A percentile compares a stretch with the other conserved stretches of the same genome.
These are phyloP conservation scores for Termitomyces heimii DNA, from an alignment of 768 basidiomycete genomes.

Conservation along the genomic window DNA sequence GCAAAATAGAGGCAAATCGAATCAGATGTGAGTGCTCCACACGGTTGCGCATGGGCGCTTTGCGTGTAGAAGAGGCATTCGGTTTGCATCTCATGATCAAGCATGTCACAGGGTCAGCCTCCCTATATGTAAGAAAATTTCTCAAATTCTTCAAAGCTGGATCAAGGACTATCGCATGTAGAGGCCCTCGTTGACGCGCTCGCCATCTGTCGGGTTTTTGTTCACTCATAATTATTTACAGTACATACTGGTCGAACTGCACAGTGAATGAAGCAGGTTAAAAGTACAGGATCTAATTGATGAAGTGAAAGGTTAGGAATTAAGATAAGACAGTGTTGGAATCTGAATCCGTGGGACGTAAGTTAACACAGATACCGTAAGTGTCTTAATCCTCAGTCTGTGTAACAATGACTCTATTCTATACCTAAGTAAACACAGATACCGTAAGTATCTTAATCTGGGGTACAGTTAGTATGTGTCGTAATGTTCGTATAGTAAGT, in stretches of 20 bases:
- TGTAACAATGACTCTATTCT: too few species aligned
- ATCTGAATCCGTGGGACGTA: too few species aligned
- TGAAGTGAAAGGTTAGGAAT: too few species aligned
- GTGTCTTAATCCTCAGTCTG: too few species aligned
- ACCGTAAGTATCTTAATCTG: too few species aligned
- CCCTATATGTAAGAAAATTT: not conserved
- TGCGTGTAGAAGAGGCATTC: not conserved
- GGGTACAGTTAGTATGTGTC: too few species aligned
- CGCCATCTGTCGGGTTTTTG: too few species aligned
- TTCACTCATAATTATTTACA: not conserved
- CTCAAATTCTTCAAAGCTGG: too few species aligned
- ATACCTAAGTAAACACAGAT: too few species aligned
- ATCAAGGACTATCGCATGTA: not conserved
- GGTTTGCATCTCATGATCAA: not conserved
- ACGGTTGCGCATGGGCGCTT: not conserved
- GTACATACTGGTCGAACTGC: not conserved
- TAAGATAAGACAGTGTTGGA: too few species aligned
- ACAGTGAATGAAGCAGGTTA: not conserved
- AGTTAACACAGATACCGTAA: too few species aligned
- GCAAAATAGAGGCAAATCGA: not conserved
- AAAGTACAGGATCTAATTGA: not conserved
- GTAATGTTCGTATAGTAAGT: too few species aligned
- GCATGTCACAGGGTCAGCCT: not conserved
- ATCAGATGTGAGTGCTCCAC: not conserved
- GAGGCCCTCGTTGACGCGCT: not conserved